Base-by-base conservation (phyloP, 1,139 yeast genomes). In the Suhomyces wounanorum region DNA sequence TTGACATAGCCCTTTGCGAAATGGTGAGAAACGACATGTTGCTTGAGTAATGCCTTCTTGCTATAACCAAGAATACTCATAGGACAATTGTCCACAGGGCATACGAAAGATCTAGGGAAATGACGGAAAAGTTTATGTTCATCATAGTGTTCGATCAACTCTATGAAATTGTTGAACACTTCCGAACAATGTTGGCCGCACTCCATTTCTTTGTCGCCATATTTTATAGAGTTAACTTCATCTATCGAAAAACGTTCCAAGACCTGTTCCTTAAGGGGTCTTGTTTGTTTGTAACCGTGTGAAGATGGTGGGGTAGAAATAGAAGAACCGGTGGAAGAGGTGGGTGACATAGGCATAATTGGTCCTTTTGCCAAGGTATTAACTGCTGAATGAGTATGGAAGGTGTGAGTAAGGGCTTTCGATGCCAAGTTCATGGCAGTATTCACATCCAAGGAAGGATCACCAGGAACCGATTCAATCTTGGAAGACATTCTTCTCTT, bases 11-110 rank as follows among this genome's bases (percentile, higher is more conserved):
- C 67, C 38, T 59, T 55, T 21, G 53, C 42, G 39, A 60, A 56
- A 60, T 86, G 91, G 56, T 83, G 85, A 39, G 78, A 72, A 31
- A 81, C 77, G 54, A 82, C 78, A 58, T 86, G 91, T 52, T 89
- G 78, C 53, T 81, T 71, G 53, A 85, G 75, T 56, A 84, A 87
- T 5, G 84, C 82, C 47, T 79, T 71, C 50, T 85, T 78, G 38
- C 81, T 79, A 48, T 83, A 72, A 0, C 91, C 91, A 40, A 85
- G 68, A 3, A 81, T 66, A 43, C 76, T 73, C 84, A 87, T 84
- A 0, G 87, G 87, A 59, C 92, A 86, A 25, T 72, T 69, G 13
- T 65, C 61, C 41, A 78, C 75, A 0, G 84, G 84, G 59, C 91
- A 85, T 43, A 73, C 73, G 62, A 50, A 55, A 3, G 49, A 39